phyloP scores from a whole-genome alignment of 352 stramenopile species.

The Phytopythium cucurbitacearum region DNA sequence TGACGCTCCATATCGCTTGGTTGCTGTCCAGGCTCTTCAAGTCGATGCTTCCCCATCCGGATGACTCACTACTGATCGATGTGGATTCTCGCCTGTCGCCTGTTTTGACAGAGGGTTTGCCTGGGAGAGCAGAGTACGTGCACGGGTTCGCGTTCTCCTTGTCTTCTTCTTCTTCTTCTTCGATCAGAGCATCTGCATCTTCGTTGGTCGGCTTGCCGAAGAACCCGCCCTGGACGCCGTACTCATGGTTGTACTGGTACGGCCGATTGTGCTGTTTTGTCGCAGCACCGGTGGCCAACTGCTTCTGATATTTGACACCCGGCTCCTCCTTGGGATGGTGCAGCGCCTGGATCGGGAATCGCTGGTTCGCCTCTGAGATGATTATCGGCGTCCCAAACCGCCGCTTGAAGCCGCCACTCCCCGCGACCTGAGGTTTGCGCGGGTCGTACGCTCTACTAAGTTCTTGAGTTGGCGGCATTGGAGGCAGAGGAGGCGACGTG shows the following conservation, averaged over 20 bases:
- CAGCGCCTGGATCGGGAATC: not conserved
- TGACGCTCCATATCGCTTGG: constrained; percentile 24
- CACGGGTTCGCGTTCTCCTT: not conserved
- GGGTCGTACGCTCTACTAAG: no score
- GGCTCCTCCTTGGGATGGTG: not conserved
- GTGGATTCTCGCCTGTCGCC: no score
- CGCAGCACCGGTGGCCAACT: not conserved
- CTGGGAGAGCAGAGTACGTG: no score
- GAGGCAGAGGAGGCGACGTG: not conserved
- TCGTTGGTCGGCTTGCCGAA: not conserved
- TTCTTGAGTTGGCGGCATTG: no score
- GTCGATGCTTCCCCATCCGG: no score
- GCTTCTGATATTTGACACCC: not conserved
- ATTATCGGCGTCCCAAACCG: constrained; percentile 2
- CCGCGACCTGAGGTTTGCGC: no score
- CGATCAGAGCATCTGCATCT: not conserved
- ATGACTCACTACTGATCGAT: not conserved
- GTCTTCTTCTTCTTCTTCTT: not conserved
- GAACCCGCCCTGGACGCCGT: constrained; percentile 2
- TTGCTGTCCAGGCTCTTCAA: no score
- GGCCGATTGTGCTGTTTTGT: constrained; percentile 14
- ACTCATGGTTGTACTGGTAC: constrained; percentile 9
- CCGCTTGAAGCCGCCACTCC: not conserved
- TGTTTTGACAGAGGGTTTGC: not conserved
- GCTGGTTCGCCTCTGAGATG: not conserved